Evolutionary conservation across 805 yeast genomes (phyloP), one percentile per base, ranked within the genome.

Genomic region (Lipomyces sp.): DNA sequence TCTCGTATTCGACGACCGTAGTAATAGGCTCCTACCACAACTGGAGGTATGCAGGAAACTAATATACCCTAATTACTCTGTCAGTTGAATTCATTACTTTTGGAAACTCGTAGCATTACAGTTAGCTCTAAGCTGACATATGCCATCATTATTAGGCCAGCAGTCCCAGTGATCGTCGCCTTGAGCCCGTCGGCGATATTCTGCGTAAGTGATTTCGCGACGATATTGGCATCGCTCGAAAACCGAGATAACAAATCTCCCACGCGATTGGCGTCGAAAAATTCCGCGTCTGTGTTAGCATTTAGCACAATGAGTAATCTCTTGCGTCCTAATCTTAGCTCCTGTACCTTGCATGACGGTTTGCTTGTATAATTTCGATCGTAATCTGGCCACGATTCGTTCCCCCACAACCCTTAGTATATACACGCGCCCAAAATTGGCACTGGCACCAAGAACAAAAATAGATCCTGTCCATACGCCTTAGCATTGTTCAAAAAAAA

Each of bases 131-230:
- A 84, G 45, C 95, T 88, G 6, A 93, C 94, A 73, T 86, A 86
- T 69, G 90, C 81, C 98, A 94, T 94, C 97, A 93, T 92, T 2
- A 90, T 85, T 57, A 93, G 80, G 4, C 98, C 98, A 51, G 91
- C 96, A 57, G 85, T 80, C 0, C 97, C 97, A 72, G 91, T 86
- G 29, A 94, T 85, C 0, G 87, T 76, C 0, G 98, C 87, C 66
- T 97, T 80, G 45, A 92, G 82, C 13, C 98, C 98, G 75, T 94
- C 98, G 64, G 95, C 88, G 33, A 94, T 83, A 76, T 94, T 93
- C 71, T 90, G 94, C 45, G 97, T 91, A 24, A 94, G 85, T 0
- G 97, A 86, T 73, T 88, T 86, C 5, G 97, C 86, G 18, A 94
- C 96, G 55, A 94, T 86, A 34, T 92, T 91, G 0, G 97, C 90